Conservation (phyloP, 352 stramenopile species). For the Pythium biforme region DNA sequence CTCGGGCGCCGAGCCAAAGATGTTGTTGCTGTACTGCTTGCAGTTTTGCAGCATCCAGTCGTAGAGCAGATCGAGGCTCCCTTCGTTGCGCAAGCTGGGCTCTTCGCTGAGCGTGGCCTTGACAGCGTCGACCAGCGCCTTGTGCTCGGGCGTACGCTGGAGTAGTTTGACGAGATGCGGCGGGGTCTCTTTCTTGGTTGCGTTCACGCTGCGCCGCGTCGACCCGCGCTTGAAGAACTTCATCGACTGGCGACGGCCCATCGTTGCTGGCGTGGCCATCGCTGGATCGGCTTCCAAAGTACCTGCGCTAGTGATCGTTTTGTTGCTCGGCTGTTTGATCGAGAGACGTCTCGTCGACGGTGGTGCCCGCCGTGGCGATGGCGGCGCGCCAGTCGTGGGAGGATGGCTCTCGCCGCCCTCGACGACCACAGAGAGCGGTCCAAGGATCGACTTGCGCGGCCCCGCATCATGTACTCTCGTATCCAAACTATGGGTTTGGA, state of each 20-base stretch:
- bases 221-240: constrained; percentile 15
- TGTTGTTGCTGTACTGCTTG: constrained; percentile 82
- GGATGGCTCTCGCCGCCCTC: background rate
- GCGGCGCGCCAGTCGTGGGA: background rate
- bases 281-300: background rate
- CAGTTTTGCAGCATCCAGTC: constrained; percentile 81
- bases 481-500: background rate
- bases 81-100: constrained; percentile 50
- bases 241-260: constrained; percentile 14
- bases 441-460: background rate
- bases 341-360: constrained; percentile 12
- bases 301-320: background rate
- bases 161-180: constrained; percentile 57
- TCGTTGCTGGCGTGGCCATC: background rate
- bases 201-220: constrained; percentile 4
- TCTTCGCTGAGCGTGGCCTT: constrained; percentile 58
- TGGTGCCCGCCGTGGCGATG: background rate
- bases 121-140: constrained; percentile 44
- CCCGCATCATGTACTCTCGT: background rate
- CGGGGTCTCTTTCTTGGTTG: constrained; percentile 35
- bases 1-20: constrained; percentile 69
- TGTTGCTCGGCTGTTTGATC: background rate
- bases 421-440: background rate
- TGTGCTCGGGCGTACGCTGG: constrained; percentile 51
- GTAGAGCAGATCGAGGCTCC: constrained; percentile 70